Percentiles rank a stretch among this genome's conserved stretches.
phyloP scores from a whole-genome alignment of 2,329 filamentous ascomycete genomes.

The Phialemonium atrogriseum region DNA sequence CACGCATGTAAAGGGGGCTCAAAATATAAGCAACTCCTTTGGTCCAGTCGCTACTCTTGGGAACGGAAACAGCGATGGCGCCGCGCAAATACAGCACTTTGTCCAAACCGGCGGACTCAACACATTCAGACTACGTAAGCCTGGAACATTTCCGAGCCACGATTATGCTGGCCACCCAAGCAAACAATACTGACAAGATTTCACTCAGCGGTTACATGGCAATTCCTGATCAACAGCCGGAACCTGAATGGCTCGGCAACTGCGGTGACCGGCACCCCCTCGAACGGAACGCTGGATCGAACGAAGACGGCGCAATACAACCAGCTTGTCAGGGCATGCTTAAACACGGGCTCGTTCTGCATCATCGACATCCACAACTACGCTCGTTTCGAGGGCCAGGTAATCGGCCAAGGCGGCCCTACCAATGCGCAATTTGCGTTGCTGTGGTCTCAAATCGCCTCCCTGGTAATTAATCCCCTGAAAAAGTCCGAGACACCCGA shows the following conservation, averaged over 20 bases:
- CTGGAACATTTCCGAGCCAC: not conserved
- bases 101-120: conserved; percentile 3
- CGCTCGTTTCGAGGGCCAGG: conserved; percentile 51
- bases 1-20: conserved; percentile 1
- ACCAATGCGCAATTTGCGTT: conserved; percentile 51
- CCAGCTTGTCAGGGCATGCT: conserved; percentile 44
- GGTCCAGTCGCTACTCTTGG: not conserved
- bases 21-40: conserved; percentile 2
- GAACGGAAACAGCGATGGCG: conserved; percentile 3
- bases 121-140: conserved; percentile 3
- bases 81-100: conserved; percentile 5
- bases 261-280: not conserved
- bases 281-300: conserved; percentile 34
- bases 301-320: conserved; percentile 43
- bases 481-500: no score
- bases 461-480: no score
- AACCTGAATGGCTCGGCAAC: conserved; percentile 23
- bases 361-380: conserved; percentile 50
- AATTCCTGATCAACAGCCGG: conserved; percentile 42
- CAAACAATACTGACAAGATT: conserved; percentile 20
- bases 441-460: conserved; percentile 51
- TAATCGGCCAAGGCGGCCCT: conserved; percentile 59
- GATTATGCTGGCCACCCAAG: not conserved
- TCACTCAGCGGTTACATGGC: conserved; percentile 44
- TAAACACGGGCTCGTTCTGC: conserved; percentile 46